phyloP scores from a whole-genome alignment of 73 alveolate species.

The Symbiodinium natans region DNA sequence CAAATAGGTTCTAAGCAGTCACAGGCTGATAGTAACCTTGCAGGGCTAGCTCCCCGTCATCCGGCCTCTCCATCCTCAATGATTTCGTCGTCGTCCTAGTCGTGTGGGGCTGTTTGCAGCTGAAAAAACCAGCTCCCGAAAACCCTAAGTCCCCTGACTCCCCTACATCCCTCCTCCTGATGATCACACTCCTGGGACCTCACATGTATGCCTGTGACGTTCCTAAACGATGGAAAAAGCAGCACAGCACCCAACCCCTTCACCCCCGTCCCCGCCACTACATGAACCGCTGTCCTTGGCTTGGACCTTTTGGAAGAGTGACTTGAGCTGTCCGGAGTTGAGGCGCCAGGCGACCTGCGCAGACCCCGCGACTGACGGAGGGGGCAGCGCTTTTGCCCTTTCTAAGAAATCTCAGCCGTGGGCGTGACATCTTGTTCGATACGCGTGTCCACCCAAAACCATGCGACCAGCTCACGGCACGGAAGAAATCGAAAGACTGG shows the following conservation, averaged over 20 bases:
- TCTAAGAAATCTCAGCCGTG: neutral
- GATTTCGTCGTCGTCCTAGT: neutral
- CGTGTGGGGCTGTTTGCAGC: neutral
- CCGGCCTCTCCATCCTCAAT: neutral
- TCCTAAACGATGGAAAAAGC: no score
- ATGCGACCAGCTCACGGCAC: neutral
- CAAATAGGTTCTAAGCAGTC: neutral
- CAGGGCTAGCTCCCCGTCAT: neutral
- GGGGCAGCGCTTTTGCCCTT: neutral
- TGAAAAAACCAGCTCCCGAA: no score
- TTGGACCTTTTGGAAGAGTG: conserved; percentile 32
- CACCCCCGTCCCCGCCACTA: neutral
- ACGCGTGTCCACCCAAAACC: neutral
- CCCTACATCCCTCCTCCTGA: no score
- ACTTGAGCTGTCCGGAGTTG: conserved; percentile 38
- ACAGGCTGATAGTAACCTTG: no score
- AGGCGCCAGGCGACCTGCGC: conserved; percentile 75
- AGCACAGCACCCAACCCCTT: neutral
- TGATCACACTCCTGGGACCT: no score
- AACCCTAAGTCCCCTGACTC: neutral
- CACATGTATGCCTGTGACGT: no score
- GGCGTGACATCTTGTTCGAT: neutral
- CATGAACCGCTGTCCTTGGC: conserved; percentile 20
- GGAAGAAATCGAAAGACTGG: no score
- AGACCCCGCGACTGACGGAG: neutral